Conservation (phyloP, 164 flowering plant species). For the Houttuynia cordata region DNA sequence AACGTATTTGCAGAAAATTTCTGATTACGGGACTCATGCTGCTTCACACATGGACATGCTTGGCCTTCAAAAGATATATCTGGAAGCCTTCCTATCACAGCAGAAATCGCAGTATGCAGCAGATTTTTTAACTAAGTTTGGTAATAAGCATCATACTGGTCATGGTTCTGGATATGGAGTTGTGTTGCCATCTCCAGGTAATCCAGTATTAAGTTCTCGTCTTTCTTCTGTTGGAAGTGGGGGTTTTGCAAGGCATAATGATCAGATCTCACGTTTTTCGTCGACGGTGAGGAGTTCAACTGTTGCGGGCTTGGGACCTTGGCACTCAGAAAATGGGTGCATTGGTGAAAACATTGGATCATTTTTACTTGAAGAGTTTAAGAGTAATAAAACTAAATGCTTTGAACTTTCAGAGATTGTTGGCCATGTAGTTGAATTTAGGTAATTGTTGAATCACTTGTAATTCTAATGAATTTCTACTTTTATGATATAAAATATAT, state of each 20-base stretch:
- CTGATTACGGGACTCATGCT: conserved; percentile 25
- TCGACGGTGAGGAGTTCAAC: conserved; percentile 32
- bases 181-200: conserved; percentile 35
- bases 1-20: conserved; percentile 27
- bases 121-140: conserved; percentile 25
- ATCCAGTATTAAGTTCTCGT: conserved; percentile 16
- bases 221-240: conserved; percentile 32
- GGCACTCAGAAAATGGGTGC: conserved; percentile 32
- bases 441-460: conserved; percentile 23
- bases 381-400: conserved; percentile 54
- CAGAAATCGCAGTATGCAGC: conserved; percentile 45
- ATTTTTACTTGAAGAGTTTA: conserved; percentile 63
- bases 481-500: not conserved
- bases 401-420: conserved; percentile 74
- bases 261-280: conserved; percentile 23
- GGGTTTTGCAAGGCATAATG: conserved; percentile 27
- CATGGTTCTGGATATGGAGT: conserved; percentile 31
- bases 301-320: conserved; percentile 30
- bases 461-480: not conserved
- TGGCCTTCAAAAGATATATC: conserved; percentile 45
- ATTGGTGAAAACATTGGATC: conserved; percentile 34
- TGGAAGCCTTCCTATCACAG: conserved; percentile 42
- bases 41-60: conserved; percentile 33
- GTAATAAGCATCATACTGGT: conserved; percentile 28
- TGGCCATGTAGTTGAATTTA: conserved; percentile 82